phyloP scores from a whole-genome alignment of 2,329 filamentous ascomycete species.

The Phyllosticta paracitricarpa region DNA sequence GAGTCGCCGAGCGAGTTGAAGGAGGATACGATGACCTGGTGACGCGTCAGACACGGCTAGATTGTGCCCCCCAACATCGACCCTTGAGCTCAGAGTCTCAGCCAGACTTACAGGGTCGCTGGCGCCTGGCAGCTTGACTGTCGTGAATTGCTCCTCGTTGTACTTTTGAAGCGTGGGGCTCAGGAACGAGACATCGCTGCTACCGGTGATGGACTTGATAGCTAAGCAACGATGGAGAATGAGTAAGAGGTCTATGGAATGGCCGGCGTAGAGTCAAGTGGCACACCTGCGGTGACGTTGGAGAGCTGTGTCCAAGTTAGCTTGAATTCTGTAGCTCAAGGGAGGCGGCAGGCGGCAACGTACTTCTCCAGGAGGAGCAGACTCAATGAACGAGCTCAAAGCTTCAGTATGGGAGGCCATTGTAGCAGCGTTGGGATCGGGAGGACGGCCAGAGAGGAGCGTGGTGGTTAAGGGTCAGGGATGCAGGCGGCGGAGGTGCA shows the following conservation, averaged over 20 bases:
- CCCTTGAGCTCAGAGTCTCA: not conserved
- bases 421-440: not conserved
- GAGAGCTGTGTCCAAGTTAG: slow-evolving; percentile 51
- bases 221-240: slow-evolving; percentile 42
- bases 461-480: slow-evolving; percentile 1
- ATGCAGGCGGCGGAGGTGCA: slow-evolving; percentile 2
- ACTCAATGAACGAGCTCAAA: slow-evolving; percentile 73
- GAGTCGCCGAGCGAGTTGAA: slow-evolving; percentile 74
- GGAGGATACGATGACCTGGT: slow-evolving; percentile 65
- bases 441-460: not conserved
- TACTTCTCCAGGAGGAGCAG: slow-evolving; percentile 94
- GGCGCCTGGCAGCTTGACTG: slow-evolving; percentile 79
- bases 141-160: slow-evolving; percentile 88
- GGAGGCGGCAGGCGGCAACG: slow-evolving; percentile 17
- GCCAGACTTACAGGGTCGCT: slow-evolving; percentile 55
- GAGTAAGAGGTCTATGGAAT: not conserved
- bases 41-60: no score
- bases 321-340: slow-evolving; percentile 8
- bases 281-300: slow-evolving; percentile 75
- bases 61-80: not conserved
- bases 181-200: slow-evolving; percentile 59
- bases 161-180: slow-evolving; percentile 83
- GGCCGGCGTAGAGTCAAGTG: not conserved
- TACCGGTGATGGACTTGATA: slow-evolving; percentile 74
- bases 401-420: slow-evolving; percentile 29